A percentile compares a stretch with the other conserved stretches of the same genome.
Evolutionary conservation across 1,284 basidiomycete species (phyloP).

Genomic region (Pyrrhoderma noxium): DNA sequence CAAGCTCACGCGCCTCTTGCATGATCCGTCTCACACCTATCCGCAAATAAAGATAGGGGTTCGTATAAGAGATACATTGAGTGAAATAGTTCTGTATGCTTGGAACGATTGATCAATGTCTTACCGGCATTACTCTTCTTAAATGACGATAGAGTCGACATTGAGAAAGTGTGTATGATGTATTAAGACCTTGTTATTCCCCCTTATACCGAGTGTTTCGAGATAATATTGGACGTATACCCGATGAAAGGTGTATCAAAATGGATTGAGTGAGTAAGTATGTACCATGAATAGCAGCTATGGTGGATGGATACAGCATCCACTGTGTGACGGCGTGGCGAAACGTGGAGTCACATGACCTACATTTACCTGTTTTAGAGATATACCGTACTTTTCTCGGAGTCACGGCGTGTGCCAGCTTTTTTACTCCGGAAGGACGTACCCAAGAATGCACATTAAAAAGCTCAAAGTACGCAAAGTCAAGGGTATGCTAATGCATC

Average conservation of each 20-base stretch:
- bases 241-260: neutral
- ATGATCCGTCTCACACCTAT: slow-evolving; percentile 91
- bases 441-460: slow-evolving; percentile 60
- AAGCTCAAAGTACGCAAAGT: slow-evolving; percentile 75
- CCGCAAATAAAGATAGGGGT: neutral
- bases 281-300: too few species aligned
- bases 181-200: too few species aligned
- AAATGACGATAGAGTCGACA: slow-evolving; percentile 32
- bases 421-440: neutral
- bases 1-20: slow-evolving; percentile 89
- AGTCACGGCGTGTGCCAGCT: neutral
- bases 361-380: neutral
- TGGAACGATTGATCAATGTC: too few species aligned
- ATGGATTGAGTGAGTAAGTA: neutral
- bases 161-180: slow-evolving; percentile 19
- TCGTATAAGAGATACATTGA: too few species aligned
- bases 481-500: slow-evolving; percentile 45
- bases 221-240: neutral
- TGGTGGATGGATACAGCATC: too few species aligned
- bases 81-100: too few species aligned
- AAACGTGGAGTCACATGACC: slow-evolving; percentile 11
- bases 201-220: neutral
- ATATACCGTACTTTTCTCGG: slow-evolving; percentile 4
- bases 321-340: neutral
- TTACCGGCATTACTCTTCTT: slow-evolving; percentile 83